Percentiles rank a stretch among this genome's conserved stretches.
These are phyloP conservation scores for Inga laurina DNA, from an alignment of 306 rosid species.

Conservation along the genomic window DNA sequence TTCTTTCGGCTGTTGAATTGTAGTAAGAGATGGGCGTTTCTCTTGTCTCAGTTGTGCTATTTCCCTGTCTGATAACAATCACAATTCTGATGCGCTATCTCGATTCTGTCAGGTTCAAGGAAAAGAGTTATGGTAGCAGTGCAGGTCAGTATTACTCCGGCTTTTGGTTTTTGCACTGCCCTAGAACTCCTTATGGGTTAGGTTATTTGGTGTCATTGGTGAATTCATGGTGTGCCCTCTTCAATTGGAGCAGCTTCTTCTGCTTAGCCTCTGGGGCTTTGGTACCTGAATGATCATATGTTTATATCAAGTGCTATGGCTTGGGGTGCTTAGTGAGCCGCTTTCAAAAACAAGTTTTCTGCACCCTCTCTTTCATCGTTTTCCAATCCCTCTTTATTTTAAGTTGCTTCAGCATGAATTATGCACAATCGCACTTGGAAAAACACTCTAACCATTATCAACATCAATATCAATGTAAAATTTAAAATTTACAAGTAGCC, in stretches of 20 bases:
- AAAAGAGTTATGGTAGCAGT: slow-evolving; percentile 78
- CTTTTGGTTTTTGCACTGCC: too few relatives aligned
- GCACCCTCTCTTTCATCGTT: not conserved
- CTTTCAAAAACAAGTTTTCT: not conserved
- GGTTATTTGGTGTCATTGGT: too few relatives aligned
- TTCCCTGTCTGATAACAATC: slow-evolving; percentile 9
- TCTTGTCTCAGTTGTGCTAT: slow-evolving; percentile 1
- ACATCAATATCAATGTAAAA: not conserved
- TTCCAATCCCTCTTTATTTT: not conserved
- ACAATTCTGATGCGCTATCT: slow-evolving; percentile 14
- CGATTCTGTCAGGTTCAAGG: slow-evolving; percentile 75
- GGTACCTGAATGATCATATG: not conserved
- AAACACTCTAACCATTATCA: not conserved
- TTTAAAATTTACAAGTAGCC: not conserved
- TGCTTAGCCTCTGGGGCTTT: too few relatives aligned
- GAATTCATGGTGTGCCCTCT: too few relatives aligned
- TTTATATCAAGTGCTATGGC: not conserved
- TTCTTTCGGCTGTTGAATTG: not conserved
- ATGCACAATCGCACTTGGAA: not conserved
- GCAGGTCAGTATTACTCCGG: not conserved
- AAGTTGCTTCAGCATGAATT: not conserved
- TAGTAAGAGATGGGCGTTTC: slow-evolving; percentile 1
- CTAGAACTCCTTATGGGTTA: too few relatives aligned
- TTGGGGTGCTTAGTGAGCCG: not conserved
- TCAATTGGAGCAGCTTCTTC: too few relatives aligned